phyloP scores from a whole-genome alignment of 1,284 basidiomycete species.

The Fomes fomentarius region DNA sequence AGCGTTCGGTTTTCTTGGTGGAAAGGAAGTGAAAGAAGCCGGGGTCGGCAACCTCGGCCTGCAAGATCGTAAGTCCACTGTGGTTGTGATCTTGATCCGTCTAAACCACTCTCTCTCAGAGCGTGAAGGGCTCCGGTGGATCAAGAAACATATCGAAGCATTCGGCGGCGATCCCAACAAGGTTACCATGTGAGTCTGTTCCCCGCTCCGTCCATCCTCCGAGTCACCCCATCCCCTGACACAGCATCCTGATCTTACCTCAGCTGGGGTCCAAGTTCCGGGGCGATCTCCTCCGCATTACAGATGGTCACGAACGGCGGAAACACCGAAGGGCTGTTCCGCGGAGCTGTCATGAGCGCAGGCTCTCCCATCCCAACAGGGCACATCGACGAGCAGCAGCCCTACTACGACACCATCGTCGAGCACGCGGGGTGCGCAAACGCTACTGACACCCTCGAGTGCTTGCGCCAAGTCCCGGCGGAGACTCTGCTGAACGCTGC shows the following conservation, averaged over 20 bases:
- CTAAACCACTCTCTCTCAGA: conserved; percentile 8
- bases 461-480: conserved; percentile 39
- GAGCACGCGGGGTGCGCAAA: conserved; percentile 33
- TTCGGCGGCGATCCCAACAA: conserved; percentile 67
- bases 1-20: background rate
- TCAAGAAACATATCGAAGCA: conserved; percentile 61
- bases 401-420: conserved; percentile 39
- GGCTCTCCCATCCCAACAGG: conserved; percentile 36
- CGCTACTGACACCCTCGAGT: conserved; percentile 40
- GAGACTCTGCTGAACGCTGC: conserved; percentile 33
- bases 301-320: conserved; percentile 38
- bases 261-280: conserved; percentile 48
- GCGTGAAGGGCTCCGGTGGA: conserved; percentile 31
- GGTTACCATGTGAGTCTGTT: conserved; percentile 52
- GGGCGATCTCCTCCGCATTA: conserved; percentile 38
- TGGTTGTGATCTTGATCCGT: background rate
- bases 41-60: conserved; percentile 58
- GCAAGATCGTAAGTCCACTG: conserved; percentile 46
- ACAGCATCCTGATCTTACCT: background rate
- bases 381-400: conserved; percentile 35
- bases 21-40: conserved; percentile 51
- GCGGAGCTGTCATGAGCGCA: conserved; percentile 40
- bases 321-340: conserved; percentile 36
- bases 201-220: background rate
- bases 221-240: background rate